Percentiles rank a stretch among this genome's conserved stretches.
Evolutionary conservation across 1,284 basidiomycete species (phyloP).

Genomic region (Austropuccinia psidii): DNA sequence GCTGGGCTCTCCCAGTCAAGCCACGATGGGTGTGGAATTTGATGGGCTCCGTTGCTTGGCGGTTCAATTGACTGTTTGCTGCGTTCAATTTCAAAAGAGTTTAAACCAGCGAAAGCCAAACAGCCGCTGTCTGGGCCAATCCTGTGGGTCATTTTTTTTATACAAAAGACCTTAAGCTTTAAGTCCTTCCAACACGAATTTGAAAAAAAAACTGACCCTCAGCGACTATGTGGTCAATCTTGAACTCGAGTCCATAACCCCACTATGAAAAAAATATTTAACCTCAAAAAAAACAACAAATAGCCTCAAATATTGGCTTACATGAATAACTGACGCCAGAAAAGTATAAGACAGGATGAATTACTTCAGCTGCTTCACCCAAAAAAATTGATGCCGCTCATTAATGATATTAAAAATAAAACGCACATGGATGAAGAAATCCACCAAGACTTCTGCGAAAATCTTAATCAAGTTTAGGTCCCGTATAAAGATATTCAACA

Average conservation of each 20-base stretch:
- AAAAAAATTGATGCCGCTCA: background rate
- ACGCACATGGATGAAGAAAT: constrained; percentile 30
- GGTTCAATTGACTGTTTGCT: no score
- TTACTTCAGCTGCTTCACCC: background rate
- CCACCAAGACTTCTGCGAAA: constrained; percentile 9
- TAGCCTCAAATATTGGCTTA: background rate
- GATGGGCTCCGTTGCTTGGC: no score
- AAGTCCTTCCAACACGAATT: no score
- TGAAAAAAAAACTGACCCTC: constrained; percentile 11
- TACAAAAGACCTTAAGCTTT: no score
- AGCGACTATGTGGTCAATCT: constrained; percentile 20
- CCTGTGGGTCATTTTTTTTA: no score
- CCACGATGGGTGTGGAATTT: no score
- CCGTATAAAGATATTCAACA: no score
- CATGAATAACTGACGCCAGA: constrained; percentile 16
- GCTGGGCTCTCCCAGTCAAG: no score
- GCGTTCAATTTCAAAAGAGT: no score
- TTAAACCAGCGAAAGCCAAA: no score
- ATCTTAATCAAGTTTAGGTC: background rate
- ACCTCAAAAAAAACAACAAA: background rate
- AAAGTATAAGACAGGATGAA: background rate
- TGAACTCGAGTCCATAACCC: constrained; percentile 35
- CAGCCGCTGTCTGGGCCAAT: no score
- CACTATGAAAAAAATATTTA: constrained; percentile 1
- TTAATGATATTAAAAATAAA: background rate